A percentile compares a stretch with the other conserved stretches of the same genome.
These are phyloP conservation scores for Kalmanozyma brasiliensis DNA, from an alignment of 1,284 basidiomycete genomes.

Conservation along the genomic window DNA sequence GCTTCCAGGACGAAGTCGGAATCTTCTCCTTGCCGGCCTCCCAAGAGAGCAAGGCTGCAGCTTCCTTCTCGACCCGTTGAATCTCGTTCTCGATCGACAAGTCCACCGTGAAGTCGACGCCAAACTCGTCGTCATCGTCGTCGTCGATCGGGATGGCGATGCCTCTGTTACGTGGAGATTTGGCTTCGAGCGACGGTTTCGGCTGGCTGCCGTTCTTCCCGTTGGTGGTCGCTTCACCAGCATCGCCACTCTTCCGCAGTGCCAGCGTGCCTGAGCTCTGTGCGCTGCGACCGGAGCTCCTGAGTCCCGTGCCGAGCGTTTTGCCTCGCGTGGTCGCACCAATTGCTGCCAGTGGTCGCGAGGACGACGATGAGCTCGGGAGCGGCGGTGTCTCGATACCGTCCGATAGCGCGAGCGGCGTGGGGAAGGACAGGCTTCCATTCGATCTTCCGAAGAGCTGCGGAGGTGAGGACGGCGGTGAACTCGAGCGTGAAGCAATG, in stretches of 20 bases:
- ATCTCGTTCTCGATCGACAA: constrained; percentile 30
- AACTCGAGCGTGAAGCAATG: constrained; percentile 14
- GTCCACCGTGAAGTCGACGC: constrained; percentile 19
- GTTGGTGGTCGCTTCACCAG: not conserved
- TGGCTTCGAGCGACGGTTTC: constrained; percentile 2
- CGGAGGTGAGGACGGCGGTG: constrained; percentile 15
- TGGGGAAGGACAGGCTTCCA: constrained; percentile 1
- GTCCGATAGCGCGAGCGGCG: constrained; percentile 5
- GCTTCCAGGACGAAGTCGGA: not conserved
- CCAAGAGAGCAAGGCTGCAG: not conserved
- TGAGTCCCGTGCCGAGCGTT: constrained; percentile 23
- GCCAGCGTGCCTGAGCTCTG: constrained; percentile 16
- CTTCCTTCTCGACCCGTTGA: constrained; percentile 19
- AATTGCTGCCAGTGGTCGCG: constrained; percentile 14
- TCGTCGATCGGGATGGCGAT: constrained; percentile 18
- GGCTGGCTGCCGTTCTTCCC: constrained; percentile 1
- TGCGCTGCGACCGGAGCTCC: constrained; percentile 20
- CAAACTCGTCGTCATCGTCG: constrained; percentile 31
- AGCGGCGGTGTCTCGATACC: constrained; percentile 10
- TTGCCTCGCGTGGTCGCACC: constrained; percentile 9
- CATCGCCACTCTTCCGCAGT: constrained; percentile 24
- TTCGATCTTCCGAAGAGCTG: not conserved
- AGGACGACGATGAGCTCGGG: constrained; percentile 18
- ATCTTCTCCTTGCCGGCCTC: not conserved
- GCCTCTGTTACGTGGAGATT: constrained; percentile 24